Percentiles rank a stretch among this genome's conserved stretches.
Evolutionary conservation across 495 filamentous ascomycete species (phyloP).

Genomic region (Aspergillus sparsus): DNA sequence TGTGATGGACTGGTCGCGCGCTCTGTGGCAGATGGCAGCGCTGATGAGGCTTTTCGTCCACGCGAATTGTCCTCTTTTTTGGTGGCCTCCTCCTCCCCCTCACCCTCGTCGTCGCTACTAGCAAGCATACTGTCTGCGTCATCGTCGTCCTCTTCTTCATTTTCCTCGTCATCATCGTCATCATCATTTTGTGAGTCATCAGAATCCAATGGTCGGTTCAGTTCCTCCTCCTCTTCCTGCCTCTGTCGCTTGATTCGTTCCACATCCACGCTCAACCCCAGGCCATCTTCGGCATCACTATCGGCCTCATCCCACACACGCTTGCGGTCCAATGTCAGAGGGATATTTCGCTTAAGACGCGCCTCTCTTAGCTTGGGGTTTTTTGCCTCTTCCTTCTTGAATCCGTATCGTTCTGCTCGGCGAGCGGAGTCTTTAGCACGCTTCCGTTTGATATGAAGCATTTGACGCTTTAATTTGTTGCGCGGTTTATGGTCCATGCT

Average conservation of each 20-base stretch:
- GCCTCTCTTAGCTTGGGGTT: conserved; percentile 74
- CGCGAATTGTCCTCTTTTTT: conserved; percentile 42
- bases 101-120: conserved; percentile 46
- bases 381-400: conserved; percentile 81
- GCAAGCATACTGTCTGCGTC: conserved; percentile 53
- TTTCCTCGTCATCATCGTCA: conserved; percentile 52
- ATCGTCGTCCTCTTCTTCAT: conserved; percentile 49
- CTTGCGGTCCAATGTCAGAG: conserved; percentile 83
- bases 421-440: conserved; percentile 67
- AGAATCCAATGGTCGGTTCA: conserved; percentile 37
- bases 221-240: conserved; percentile 61
- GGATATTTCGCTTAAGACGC: conserved; percentile 74
- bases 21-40: conserved; percentile 52
- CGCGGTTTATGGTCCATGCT: conserved; percentile 31
- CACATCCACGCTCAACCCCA: conserved; percentile 77
- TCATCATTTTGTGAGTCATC: conserved; percentile 53
- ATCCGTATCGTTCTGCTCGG: conserved; percentile 72
- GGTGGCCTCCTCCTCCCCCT: conserved; percentile 41
- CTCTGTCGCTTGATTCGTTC: conserved; percentile 72
- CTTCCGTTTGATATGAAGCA: conserved; percentile 77
- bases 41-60: conserved; percentile 33
- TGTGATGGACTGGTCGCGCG: conserved; percentile 56
- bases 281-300: conserved; percentile 57
- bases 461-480: conserved; percentile 77
- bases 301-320: conserved; percentile 91